Evolutionary conservation across 2,329 filamentous ascomycete species (phyloP), one percentile per base, ranked within the genome.

Genomic region (Scorias spongiosa): DNA sequence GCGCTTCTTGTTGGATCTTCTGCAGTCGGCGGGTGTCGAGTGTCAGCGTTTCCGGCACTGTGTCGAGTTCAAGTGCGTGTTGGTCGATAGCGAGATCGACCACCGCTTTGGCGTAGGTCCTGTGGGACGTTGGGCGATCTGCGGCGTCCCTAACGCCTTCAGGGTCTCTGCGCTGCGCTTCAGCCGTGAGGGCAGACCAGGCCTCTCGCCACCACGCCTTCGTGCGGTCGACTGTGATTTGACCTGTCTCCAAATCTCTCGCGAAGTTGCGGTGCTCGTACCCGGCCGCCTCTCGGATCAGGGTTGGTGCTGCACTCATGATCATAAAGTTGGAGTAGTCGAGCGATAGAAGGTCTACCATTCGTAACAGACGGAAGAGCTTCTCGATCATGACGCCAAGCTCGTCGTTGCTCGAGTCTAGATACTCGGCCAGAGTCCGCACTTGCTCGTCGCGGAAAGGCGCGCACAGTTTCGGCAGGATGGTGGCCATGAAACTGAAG

Each of bases 261-360:
- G 74, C 68, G 53, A 91, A 91, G 34, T 72, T 70, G 50, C 79
- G 79, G n/a, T 77, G 72, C 56, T 91, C 84, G 58, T 89, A 89
- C 12, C 77, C 71, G 1, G 78, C 66, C 2, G 82, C 78, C 49
- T 84, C 79, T 49, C 80, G 75, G 43, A 86, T 76, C 42, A 91
- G 70, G 5, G 76, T 75, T 0, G 82, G 81, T 1, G 81, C 81
- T 0, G 79, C 78, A 26, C 81, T 74, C 59, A 79, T 77, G 41
- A 91, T 67, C 53, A 88, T 70, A 56, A 85, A 89, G 58, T 91
- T 91, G 47, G 83, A 80, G 55, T 88, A 87, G 54, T 91, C 84
- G 46, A 85, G 77, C 18, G 83, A 75, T 65, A 89, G 80, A 30
- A 81, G 66, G 54, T 91, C 81, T 44, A 88, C 82, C 51, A 85